Conservation (phyloP, 768 basidiomycete genomes). For the Agaricus bisporus region DNA sequence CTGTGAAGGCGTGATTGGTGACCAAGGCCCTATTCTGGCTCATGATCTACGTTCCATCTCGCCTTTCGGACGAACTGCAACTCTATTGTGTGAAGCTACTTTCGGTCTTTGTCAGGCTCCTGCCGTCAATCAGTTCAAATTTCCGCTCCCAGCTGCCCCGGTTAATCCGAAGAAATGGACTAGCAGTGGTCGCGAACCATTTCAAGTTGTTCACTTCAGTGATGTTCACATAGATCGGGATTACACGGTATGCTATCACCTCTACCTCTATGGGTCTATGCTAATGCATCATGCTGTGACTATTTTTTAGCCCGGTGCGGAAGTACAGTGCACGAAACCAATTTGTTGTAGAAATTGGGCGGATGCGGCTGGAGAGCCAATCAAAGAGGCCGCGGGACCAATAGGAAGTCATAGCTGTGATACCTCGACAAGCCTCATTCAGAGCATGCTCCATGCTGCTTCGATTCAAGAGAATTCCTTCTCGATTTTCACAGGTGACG, state of each 20-base stretch:
- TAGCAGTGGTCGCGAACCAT: conserved; percentile 35
- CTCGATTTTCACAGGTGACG: conserved; percentile 61
- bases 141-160: conserved; percentile 40
- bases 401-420: conserved; percentile 48
- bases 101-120: conserved; percentile 50
- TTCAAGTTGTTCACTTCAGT: conserved; percentile 56
- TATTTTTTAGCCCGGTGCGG: conserved; percentile 37
- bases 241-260: conserved; percentile 35
- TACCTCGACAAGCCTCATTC: conserved; percentile 38
- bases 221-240: conserved; percentile 57
- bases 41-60: conserved; percentile 47
- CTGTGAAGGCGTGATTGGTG: conserved; percentile 42
- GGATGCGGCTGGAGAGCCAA: conserved; percentile 27
- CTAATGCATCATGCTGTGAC: not conserved
- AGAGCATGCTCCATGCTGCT: conserved; percentile 43
- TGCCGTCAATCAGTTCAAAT: conserved; percentile 34
- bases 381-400: conserved; percentile 39
- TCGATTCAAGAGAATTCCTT: conserved; percentile 33
- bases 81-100: conserved; percentile 48
- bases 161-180: conserved; percentile 24
- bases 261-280: not conserved
- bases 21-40: conserved; percentile 53
- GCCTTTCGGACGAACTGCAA: conserved; percentile 39
- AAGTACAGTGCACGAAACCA: conserved; percentile 54
- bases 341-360: conserved; percentile 54